A percentile compares a stretch with the other conserved stretches of the same genome.
phyloP scores from a whole-genome alignment of 768 basidiomycete genomes.

The Trametes maxima region DNA sequence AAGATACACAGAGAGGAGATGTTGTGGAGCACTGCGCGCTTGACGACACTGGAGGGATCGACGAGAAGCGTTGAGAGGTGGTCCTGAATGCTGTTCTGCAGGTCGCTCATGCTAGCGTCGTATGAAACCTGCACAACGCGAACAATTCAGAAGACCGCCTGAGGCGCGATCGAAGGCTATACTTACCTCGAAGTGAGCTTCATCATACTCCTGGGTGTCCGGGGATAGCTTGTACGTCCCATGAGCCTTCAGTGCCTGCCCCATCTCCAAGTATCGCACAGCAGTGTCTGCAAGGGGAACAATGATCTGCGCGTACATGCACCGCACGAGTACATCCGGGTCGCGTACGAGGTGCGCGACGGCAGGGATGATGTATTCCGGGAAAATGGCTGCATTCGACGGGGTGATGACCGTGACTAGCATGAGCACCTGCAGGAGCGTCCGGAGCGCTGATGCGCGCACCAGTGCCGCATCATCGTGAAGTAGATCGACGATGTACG shows the following conservation, averaged over 20 bases:
- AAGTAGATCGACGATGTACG: conserved; percentile 86
- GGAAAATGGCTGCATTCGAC: conserved; percentile 73
- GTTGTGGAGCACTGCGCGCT: conserved; percentile 85
- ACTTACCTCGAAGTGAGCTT: conserved; percentile 76
- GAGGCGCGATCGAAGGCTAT: background rate
- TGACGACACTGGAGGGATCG: conserved; percentile 87
- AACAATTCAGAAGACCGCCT: background rate
- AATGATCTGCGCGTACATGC: conserved; percentile 83
- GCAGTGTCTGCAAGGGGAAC: conserved; percentile 85
- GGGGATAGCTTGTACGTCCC: conserved; percentile 67
- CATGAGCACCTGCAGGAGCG: conserved; percentile 73
- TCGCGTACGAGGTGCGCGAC: conserved; percentile 82
- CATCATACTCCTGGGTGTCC: conserved; percentile 73
- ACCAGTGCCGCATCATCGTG: conserved; percentile 86
- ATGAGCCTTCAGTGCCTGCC: conserved; percentile 85
- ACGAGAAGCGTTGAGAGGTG: conserved; percentile 85
- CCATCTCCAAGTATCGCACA: conserved; percentile 89
- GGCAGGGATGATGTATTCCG: conserved; percentile 95
- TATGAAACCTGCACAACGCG: conserved; percentile 72
- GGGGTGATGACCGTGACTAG: conserved; percentile 73
- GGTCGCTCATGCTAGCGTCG: conserved; percentile 82
- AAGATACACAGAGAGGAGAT: conserved; percentile 92
- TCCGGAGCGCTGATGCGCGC: conserved; percentile 75
- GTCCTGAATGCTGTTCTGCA: conserved; percentile 84
- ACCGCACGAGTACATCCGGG: conserved; percentile 79